A percentile compares a stretch with the other conserved stretches of the same genome.
Evolutionary conservation across 1,139 yeast genomes (phyloP).

Genomic region (Suhomyces wounanorum): DNA sequence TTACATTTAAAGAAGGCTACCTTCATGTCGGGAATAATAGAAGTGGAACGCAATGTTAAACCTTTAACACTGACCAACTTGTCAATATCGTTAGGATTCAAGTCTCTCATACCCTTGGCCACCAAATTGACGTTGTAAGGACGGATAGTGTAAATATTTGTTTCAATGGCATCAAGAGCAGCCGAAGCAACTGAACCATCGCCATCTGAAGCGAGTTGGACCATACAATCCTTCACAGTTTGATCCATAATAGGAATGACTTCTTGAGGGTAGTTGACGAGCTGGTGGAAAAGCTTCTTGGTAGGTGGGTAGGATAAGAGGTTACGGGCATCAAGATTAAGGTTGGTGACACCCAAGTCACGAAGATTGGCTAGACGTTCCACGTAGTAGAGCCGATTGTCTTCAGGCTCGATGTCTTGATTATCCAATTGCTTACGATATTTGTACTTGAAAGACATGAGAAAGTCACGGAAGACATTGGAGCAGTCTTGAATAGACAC

Average conservation of each 20-base stretch:
- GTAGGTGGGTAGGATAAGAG: conserved; percentile 76
- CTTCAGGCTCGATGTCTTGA: conserved; percentile 52
- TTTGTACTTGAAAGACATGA: conserved; percentile 79
- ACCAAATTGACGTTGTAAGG: conserved; percentile 74
- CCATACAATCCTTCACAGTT: conserved; percentile 86
- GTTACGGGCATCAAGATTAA: conserved; percentile 83
- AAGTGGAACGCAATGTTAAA: conserved; percentile 81
- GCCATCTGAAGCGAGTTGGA: conserved; percentile 69
- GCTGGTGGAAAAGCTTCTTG: conserved; percentile 76
- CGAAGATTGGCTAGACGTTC: conserved; percentile 74
- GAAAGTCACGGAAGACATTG: conserved; percentile 74
- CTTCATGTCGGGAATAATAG: conserved; percentile 97
- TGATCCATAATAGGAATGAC: conserved; percentile 98
- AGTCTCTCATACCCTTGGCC: conserved; percentile 84
- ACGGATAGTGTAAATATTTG: conserved; percentile 80
- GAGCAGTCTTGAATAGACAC: conserved; percentile 89
- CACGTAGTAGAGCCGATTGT: conserved; percentile 74
- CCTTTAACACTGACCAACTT: conserved; percentile 92
- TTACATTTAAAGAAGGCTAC: conserved; percentile 94
- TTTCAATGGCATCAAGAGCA: conserved; percentile 70
- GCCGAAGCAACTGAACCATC: conserved; percentile 32
- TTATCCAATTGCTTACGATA: conserved; percentile 67
- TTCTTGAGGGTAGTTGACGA: conserved; percentile 93
- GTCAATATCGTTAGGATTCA: conserved; percentile 94
- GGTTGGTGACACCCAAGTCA: conserved; percentile 74